These are phyloP conservation scores for Neofusicoccum parvum DNA, from an alignment of 2,329 filamentous ascomycete genomes.

Conservation along the genomic window DNA sequence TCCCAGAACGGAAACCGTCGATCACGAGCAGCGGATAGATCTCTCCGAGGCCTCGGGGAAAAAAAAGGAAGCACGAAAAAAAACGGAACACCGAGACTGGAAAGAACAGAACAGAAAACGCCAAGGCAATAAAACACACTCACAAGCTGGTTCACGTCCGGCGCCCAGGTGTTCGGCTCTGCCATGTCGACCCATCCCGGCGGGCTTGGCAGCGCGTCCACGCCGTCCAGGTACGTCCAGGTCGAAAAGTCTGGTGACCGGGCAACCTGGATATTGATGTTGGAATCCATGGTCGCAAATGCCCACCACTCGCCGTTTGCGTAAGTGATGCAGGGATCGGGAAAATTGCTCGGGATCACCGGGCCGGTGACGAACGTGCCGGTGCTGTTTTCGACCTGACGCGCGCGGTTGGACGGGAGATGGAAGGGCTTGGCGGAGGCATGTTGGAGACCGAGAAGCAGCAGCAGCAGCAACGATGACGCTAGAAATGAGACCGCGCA, in stretches of 20 bases:
- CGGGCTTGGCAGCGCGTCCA: slow-evolving; percentile 20
- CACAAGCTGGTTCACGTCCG: slow-evolving; percentile 30
- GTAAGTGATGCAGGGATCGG: slow-evolving; percentile 15
- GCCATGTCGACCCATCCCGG: slow-evolving; percentile 21
- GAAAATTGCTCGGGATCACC: slow-evolving; percentile 12
- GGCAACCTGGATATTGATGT: slow-evolving; percentile 21
- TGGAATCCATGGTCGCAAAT: slow-evolving; percentile 13
- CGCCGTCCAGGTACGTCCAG: slow-evolving; percentile 18
- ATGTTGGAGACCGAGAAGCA: background rate
- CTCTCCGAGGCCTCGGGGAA: background rate
- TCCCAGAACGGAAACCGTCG: background rate
- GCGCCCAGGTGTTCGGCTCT: slow-evolving; percentile 34
- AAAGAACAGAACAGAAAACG: background rate
- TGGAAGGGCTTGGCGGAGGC: background rate
- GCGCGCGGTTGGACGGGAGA: background rate
- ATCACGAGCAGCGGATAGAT: background rate
- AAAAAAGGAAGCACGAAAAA: background rate
- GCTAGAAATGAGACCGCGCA: background rate
- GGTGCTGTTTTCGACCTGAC: background rate
- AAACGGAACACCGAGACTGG: background rate
- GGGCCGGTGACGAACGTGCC: slow-evolving; percentile 15
- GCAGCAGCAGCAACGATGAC: background rate
- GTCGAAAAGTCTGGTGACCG: slow-evolving; percentile 15
- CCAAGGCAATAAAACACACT: background rate
- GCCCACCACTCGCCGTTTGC: slow-evolving; percentile 17